Percentiles rank a stretch among this genome's conserved stretches.
phyloP scores from a whole-genome alignment of 345 rosid species.

The Rhizophora mangle region DNA sequence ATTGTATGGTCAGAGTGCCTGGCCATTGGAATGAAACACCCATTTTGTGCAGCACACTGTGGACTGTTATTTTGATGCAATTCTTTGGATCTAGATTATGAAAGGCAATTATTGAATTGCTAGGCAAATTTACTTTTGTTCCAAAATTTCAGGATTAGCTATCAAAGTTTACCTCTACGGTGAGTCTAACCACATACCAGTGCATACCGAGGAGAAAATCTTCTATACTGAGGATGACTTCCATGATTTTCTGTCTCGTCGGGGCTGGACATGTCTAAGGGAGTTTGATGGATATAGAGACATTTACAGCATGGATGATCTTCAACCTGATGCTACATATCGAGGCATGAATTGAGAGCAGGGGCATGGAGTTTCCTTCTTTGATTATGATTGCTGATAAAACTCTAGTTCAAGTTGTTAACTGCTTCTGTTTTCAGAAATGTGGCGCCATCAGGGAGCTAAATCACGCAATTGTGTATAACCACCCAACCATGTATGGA shows the following conservation, averaged over 20 bases:
- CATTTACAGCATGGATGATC: constrained; percentile 84
- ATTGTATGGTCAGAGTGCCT: no score
- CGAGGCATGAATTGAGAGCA: constrained; percentile 60
- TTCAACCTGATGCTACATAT: constrained; percentile 71
- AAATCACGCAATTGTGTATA: no score
- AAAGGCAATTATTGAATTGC: background rate
- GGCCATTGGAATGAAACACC: background rate
- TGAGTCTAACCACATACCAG: constrained; percentile 75
- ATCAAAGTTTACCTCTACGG: constrained; percentile 80
- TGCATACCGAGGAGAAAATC: constrained; percentile 78
- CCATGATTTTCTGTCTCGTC: constrained; percentile 62
- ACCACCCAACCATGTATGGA: no score
- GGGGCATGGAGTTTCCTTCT: background rate
- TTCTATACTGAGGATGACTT: constrained; percentile 92
- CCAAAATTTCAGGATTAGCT: constrained; percentile 52
- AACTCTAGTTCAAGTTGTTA: no score
- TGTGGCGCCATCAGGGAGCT: no score
- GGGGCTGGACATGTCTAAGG: constrained; percentile 75
- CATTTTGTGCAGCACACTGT: background rate
- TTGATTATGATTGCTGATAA: background rate
- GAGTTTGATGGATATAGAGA: constrained; percentile 80
- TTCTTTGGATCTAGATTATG: background rate
- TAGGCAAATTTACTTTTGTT: background rate
- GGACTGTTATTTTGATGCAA: background rate
- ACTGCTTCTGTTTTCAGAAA: no score